Base-by-base conservation (phyloP, 768 basidiomycete genomes). In the Pleurotus salmoneostramineus region DNA sequence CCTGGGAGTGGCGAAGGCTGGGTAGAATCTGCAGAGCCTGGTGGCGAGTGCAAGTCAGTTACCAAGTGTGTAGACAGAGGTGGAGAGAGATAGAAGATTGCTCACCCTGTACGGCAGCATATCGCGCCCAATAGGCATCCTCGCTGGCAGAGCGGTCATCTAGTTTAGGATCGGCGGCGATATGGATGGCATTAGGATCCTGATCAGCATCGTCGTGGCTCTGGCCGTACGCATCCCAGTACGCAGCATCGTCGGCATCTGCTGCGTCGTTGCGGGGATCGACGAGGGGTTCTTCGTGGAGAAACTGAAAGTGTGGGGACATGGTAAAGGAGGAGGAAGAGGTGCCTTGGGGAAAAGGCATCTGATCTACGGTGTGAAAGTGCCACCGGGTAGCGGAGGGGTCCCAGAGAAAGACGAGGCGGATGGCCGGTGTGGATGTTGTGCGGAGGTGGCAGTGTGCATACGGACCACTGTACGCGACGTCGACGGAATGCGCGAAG, bases 61-160 rank as follows among this genome's bases (percentile, higher is more conserved):
- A 58, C 21, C 3, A 27, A 27, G 21, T 49, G 32, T 50, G 50
- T 2, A 32, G 14, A 47, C n/a, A 47, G 49, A 46, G 37, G 37
- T 17, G 11, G 12, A 40, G 7, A 56, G 32, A 32, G 27, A 34
- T 17, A 34, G 57, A 45, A n/a, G 33, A 6, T 14, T 21, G 63
- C 72, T 63, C 57, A 88, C 89, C 89, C 69, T 91, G 88, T 5
- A 90, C 78, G 15, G 77, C 74, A 33, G 85, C 74, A 67, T 91
- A 91, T 60, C 79, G 85, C 27, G 87, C 87, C 89, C 89, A 91
- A 63, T 91, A 91, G 5, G 85, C 86, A 59, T 89, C 89, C 64
- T 81, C 79, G 15, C 62, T 45, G 7, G 67, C 62, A 35, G 47
- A 44, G 40, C 71, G 52, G 34, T 55, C 10, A 36, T 69, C 72